These are phyloP conservation scores for Zygoascus meyerae DNA, from an alignment of 1,139 yeast species.

Conservation along the genomic window DNA sequence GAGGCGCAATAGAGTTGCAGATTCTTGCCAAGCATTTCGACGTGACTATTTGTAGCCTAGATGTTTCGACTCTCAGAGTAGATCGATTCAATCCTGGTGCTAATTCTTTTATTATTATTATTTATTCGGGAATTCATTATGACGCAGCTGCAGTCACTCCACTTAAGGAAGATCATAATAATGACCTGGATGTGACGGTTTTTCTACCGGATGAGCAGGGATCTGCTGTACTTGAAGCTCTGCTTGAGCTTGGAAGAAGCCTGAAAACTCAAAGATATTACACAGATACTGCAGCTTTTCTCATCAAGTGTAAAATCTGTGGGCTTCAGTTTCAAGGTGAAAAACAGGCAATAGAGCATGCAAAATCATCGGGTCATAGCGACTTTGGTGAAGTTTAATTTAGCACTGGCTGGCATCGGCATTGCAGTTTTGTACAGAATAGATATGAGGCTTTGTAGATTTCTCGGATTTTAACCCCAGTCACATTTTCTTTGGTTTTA, in stretches of 20 bases:
- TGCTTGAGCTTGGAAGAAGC: constrained; percentile 40
- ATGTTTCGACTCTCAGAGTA: constrained; percentile 57
- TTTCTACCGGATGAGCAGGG: constrained; percentile 34
- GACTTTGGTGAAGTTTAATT: constrained; percentile 68
- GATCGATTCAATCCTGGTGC: constrained; percentile 51
- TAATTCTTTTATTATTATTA: constrained; percentile 45
- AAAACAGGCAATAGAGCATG: constrained; percentile 62
- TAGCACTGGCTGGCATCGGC: too few species aligned
- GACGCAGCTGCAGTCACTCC: constrained; percentile 51
- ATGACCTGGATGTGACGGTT: constrained; percentile 37
- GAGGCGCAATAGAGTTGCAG: constrained; percentile 77
- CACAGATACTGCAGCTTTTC: constrained; percentile 60
- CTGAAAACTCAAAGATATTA: constrained; percentile 53
- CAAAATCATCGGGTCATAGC: constrained; percentile 55
- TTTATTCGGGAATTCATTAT: constrained; percentile 73
- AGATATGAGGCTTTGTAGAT: too few species aligned
- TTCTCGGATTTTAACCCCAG: too few species aligned
- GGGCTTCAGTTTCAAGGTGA: constrained; percentile 54
- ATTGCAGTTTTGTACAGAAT: background rate
- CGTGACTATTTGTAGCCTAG: constrained; percentile 56
- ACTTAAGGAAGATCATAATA: constrained; percentile 24
- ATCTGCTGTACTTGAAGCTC: constrained; percentile 34
- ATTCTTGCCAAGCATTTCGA: constrained; percentile 53
- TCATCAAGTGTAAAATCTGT: constrained; percentile 56
- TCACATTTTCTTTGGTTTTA: too few species aligned